A percentile compares a stretch with the other conserved stretches of the same genome.
phyloP scores from a whole-genome alignment of 2,329 filamentous ascomycete genomes.

The Apiospora kogelbergensis region DNA sequence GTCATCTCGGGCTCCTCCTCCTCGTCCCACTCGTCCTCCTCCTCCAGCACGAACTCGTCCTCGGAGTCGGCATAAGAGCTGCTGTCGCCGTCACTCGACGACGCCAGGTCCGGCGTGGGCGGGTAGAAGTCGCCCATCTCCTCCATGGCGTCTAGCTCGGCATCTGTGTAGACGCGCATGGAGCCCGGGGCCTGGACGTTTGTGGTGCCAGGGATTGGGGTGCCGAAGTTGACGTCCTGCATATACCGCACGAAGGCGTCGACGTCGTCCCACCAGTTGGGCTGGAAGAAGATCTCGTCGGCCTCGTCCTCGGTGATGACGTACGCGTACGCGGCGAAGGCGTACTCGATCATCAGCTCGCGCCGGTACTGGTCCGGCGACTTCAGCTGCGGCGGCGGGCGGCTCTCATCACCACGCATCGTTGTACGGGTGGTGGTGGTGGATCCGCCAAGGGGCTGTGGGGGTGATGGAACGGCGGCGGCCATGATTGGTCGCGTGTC shows the following conservation, averaged over 20 bases:
- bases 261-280: constrained; percentile 13
- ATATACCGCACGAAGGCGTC: constrained; percentile 16
- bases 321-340: constrained; percentile 13
- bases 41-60: background rate
- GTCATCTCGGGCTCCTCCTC: background rate
- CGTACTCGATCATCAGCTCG: constrained; percentile 15
- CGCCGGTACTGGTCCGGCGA: constrained; percentile 10
- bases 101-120: background rate
- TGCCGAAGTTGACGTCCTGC: constrained; percentile 14
- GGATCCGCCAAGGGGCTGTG: background rate
- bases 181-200: constrained; percentile 16
- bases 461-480: background rate
- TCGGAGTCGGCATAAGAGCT: background rate
- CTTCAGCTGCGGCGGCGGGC: background rate
- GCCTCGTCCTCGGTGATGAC: constrained; percentile 14
- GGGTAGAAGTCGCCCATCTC: background rate
- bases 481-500: background rate
- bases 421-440: background rate
- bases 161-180: constrained; percentile 15
- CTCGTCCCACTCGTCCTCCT: background rate
- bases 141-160: constrained; percentile 16
- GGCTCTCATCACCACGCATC: background rate
- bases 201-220: constrained; percentile 7
- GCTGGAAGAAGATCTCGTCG: constrained; percentile 10
- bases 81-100: background rate